Evolutionary conservation across 108 stramenopile genomes (phyloP).

Genomic region (Stephanodiscus minutulus): DNA sequence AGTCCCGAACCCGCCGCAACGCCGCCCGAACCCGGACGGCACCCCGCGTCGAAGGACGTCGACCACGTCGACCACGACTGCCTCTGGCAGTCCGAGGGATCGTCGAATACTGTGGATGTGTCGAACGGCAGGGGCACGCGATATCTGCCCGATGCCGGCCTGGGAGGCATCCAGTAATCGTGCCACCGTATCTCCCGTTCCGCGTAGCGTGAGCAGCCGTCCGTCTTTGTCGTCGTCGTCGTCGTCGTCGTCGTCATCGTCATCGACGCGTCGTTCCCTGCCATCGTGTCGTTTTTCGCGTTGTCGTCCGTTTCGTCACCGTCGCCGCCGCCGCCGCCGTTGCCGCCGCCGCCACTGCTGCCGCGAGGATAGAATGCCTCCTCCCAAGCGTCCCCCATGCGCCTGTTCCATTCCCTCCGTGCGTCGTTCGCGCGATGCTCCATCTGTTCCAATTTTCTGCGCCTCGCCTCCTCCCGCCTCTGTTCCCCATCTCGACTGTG

Average conservation of each 20-base stretch:
- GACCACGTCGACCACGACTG: background rate
- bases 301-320: background rate
- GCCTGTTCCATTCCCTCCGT: constrained; percentile 24
- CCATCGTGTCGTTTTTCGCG: background rate
- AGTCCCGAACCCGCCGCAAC: background rate
- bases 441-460: constrained; percentile 36
- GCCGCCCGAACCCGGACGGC: constrained; percentile 7
- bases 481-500: background rate
- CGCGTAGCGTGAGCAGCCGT: background rate
- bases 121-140: constrained; percentile 54
- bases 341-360: background rate
- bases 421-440: constrained; percentile 21
- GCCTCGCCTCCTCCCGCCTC: constrained; percentile 24
- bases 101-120: constrained; percentile 28
- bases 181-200: constrained; percentile 57
- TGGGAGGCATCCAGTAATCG: constrained; percentile 76
- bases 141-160: constrained; percentile 45
- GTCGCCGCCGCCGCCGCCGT: background rate
- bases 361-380: constrained; percentile 37
- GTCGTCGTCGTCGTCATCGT: background rate
- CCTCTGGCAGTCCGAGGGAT: background rate
- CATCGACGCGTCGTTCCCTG: background rate
- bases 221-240: constrained; percentile 4
- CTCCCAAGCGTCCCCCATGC: constrained; percentile 31
- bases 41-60: constrained; percentile 37